A percentile compares a stretch with the other conserved stretches of the same genome.
Evolutionary conservation across 371 early-diverging fungal species (phyloP).

Genomic region (Syncephalastrum contaminatum): DNA sequence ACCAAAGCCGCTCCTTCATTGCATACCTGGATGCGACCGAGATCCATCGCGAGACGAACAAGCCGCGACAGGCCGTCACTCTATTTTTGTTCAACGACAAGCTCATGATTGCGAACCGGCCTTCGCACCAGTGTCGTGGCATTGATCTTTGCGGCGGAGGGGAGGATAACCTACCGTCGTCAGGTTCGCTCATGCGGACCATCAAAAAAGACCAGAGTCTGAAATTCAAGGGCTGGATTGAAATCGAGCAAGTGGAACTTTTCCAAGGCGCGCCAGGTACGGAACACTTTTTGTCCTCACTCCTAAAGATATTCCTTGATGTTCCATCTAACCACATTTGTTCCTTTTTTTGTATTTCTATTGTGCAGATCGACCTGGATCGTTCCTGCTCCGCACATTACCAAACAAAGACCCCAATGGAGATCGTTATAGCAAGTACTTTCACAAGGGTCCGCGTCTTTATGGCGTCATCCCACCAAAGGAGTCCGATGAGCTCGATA

Average conservation of each 20-base stretch:
- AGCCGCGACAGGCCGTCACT: conserved; percentile 35
- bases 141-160: conserved; percentile 20
- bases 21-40: conserved; percentile 44
- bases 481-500: conserved; percentile 7
- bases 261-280: conserved; percentile 46
- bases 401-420: conserved; percentile 8
- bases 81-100: conserved; percentile 44
- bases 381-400: conserved; percentile 36
- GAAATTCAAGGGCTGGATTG: conserved; percentile 51
- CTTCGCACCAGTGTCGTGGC: conserved; percentile 26
- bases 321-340: not conserved
- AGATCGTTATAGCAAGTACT: conserved; percentile 17
- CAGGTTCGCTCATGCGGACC: conserved; percentile 8
- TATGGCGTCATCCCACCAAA: conserved; percentile 21
- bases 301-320: not conserved
- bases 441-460: conserved; percentile 32
- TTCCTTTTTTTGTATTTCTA: not conserved
- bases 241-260: conserved; percentile 39
- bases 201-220: conserved; percentile 20
- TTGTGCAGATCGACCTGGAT: conserved; percentile 32
- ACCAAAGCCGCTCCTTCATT: conserved; percentile 36
- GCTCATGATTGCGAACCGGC: conserved; percentile 40
- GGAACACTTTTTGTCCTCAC: not conserved
- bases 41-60: conserved; percentile 28
- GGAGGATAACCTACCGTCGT: conserved; percentile 5